Evolutionary conservation across 768 basidiomycete genomes (phyloP), one percentile per base, ranked within the genome.

Genomic region (Mycena galopus): DNA sequence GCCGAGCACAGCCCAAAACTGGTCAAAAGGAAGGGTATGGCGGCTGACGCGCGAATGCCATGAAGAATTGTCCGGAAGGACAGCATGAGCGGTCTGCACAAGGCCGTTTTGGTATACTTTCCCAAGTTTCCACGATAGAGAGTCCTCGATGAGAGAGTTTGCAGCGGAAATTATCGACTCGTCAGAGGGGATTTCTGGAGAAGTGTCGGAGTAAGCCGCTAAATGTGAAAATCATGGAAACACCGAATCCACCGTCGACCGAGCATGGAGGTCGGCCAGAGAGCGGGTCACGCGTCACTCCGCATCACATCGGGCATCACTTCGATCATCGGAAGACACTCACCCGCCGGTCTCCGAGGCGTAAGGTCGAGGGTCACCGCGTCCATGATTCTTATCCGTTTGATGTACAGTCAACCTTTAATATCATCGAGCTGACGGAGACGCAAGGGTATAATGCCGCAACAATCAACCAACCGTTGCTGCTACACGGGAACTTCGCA

Each of bases 1-100:
- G 44, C 62, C 62, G 30, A 63, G 62, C 62, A 63, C 47, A 25
- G 44, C 30, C 62, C 62, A 63, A n/a, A 63, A 63, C n/a, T 29
- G 47, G 50, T 63, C 62, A 30, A 63, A 63, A 23, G 62, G 62
- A n/a, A 63, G 62, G 8, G 62, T 12, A 51, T 63, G 62, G 44
- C 44, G 30, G 62, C 62, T 63, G 47, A 21, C 21, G 30, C 62
- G 44, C 30, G 63, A 50, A n/a, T 65, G 63, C 63, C 63, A 55
- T 30, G 62, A 64, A 4, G n/a, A 55, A n/a, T 35, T 35, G 51
- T 65, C 63, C n/a, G 51, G 51, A 19, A 53, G 50, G 63, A 39
- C 51, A 7, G 32, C 25, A 30, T 65, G 51, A 4, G 63, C 50
- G 16, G 51, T 55, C 35, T 65, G 63, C 23, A 65, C 63, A 10